Evolutionary conservation across 148 eudicot genomes (phyloP), one percentile per base, ranked within the genome.

Genomic region (Rhododendron ovatum): DNA sequence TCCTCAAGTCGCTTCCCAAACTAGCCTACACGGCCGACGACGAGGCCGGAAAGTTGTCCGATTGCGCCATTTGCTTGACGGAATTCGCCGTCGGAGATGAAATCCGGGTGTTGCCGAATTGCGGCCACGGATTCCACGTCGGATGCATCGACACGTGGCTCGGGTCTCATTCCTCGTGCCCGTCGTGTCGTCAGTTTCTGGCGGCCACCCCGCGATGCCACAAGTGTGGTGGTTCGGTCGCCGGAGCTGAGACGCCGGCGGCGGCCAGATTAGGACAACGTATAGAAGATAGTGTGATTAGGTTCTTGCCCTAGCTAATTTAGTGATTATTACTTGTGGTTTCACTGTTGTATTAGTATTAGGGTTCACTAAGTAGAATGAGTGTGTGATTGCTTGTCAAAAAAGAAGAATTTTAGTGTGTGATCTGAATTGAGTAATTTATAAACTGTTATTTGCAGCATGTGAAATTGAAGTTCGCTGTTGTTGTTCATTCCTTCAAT

Each of bases 121-220:
- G 98, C 85, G 95, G 97, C 1, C 98, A 95, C 41, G 94, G 93
- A 1, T 95, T 94, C 86, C 96, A 95, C 81, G 92, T 93, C 9
- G 77, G 77, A 12, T 95, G 96, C 85, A 89, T 95, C 17, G 98
- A 95, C 88, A 94, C 91, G 80, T 95, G 98, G 98, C 92, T 95
- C 8, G 94, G 90, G 59, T 92, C 96, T 39, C 98, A 94, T 90
- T 93, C 95, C 0, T 94, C 95, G 0, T 95, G 98, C 48, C 98
- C 98, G 13, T 94, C 95, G 22, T 95, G 98, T 45, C 92, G 98
- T 1, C 93, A 93, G 91, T 89, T 94, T 86, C 88, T 90, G 84
- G 92, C 84, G 48, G 91, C 78, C 24, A 67, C 3, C 35, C 76
- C 81, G 22, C 12, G 85, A 57, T 86, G 88, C 67, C 85, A 84